Percentiles rank a stretch among this genome's conserved stretches.
These are phyloP conservation scores for Pachyrhizus erosus DNA, from an alignment of 306 rosid genomes.

Conservation along the genomic window DNA sequence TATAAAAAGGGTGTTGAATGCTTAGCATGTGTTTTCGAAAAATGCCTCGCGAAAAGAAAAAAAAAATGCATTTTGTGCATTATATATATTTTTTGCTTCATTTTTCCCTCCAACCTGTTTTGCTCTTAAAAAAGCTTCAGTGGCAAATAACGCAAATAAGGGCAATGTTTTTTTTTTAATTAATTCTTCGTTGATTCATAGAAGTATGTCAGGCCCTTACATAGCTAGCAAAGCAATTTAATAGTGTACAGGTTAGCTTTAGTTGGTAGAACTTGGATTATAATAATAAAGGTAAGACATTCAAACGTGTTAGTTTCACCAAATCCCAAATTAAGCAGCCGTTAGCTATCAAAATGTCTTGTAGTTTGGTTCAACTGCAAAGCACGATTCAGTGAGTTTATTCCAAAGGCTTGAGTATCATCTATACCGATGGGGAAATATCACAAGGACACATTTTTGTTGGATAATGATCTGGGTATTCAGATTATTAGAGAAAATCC, in stretches of 20 bases:
- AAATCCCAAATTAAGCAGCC: constrained; percentile 55
- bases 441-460: neutral
- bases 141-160: neutral
- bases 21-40: neutral
- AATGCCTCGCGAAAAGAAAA: neutral
- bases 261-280: neutral
- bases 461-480: neutral
- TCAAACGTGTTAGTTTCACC: constrained; percentile 55
- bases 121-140: neutral
- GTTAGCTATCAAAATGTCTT: constrained; percentile 35
- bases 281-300: constrained; percentile 27
- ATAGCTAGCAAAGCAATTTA: constrained; percentile 31
- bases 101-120: neutral
- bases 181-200: constrained; percentile 20
- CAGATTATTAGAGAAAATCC: neutral
- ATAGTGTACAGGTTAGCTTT: neutral
- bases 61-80: neutral
- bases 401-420: constrained; percentile 38
- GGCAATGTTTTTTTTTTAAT: neutral
- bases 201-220: constrained; percentile 21
- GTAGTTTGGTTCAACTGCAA: constrained; percentile 27
- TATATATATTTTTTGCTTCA: neutral
- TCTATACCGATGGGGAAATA: neutral
- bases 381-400: constrained; percentile 30
- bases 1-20: neutral